A percentile compares a stretch with the other conserved stretches of the same genome.
Conservation (phyloP, 2,329 filamentous ascomycete species). For the Helotiales sp. region DNA sequence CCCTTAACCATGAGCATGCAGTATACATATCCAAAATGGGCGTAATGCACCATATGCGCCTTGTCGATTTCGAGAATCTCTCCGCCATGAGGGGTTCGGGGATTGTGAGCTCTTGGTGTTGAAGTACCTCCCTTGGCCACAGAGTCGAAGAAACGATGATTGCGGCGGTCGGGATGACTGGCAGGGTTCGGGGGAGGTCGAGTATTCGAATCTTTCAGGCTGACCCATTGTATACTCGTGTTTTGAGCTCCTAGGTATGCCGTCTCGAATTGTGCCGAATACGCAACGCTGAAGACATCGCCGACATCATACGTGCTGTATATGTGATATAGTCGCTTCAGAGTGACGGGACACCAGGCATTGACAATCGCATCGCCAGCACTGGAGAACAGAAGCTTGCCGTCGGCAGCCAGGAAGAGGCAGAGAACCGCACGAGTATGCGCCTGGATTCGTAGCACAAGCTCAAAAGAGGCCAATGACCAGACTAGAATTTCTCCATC, state of each 20-base stretch:
- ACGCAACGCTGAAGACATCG: slow-evolving; percentile 93
- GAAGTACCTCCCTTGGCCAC: slow-evolving; percentile 81
- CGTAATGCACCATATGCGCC: slow-evolving; percentile 80
- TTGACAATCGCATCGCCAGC: slow-evolving; percentile 93
- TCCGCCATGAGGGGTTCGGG: slow-evolving; percentile 50
- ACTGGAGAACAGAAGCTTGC: slow-evolving; percentile 79
- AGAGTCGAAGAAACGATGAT: slow-evolving; percentile 92
- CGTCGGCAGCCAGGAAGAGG: slow-evolving; percentile 75
- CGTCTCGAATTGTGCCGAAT: slow-evolving; percentile 75
- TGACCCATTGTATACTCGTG: slow-evolving; percentile 91
- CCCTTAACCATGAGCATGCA: slow-evolving; percentile 88
- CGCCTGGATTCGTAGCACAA: slow-evolving; percentile 75
- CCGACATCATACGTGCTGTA: slow-evolving; percentile 94
- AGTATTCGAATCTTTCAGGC: slow-evolving; percentile 63
- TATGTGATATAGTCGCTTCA: slow-evolving; percentile 80
- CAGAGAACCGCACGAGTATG: slow-evolving; percentile 91
- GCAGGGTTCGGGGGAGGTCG: slow-evolving; percentile 61
- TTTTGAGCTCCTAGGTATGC: slow-evolving; percentile 94
- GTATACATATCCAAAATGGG: slow-evolving; percentile 94
- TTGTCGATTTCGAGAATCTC: slow-evolving; percentile 78
- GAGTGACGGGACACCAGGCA: slow-evolving; percentile 80
- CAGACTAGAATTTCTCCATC: slow-evolving; percentile 91
- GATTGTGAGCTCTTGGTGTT: slow-evolving; percentile 61
- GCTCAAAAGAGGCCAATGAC: slow-evolving; percentile 85
- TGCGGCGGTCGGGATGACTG: slow-evolving; percentile 72